These are phyloP conservation scores for Nothophytophthora sp. DNA, from an alignment of 352 stramenopile genomes.

Conservation along the genomic window DNA sequence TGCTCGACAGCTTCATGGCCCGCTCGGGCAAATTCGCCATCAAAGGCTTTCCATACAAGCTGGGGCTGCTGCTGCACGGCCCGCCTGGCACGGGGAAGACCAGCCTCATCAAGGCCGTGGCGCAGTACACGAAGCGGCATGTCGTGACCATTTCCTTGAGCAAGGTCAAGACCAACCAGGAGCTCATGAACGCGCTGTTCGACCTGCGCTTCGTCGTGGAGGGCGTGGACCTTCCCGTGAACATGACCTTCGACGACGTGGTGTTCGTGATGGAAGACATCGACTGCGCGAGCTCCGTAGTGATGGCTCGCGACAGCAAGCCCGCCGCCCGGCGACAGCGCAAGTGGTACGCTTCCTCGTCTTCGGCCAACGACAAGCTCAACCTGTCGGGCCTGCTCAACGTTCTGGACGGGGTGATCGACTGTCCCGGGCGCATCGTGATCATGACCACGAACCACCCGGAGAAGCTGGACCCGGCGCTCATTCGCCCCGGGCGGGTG, in stretches of 20 bases:
- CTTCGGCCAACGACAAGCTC: conserved; percentile 51
- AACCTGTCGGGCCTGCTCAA: conserved; percentile 89
- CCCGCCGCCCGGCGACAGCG: conserved; percentile 5
- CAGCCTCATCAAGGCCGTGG: conserved; percentile 88
- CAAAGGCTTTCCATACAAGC: conserved; percentile 89
- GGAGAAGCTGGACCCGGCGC: conserved; percentile 83
- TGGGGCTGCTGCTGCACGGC: conserved; percentile 85
- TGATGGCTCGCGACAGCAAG: conserved; percentile 45
- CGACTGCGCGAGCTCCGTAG: conserved; percentile 76
- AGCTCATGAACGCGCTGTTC: conserved; percentile 83
- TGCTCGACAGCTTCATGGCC: conserved; percentile 74
- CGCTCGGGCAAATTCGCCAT: conserved; percentile 85
- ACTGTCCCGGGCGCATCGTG: conserved; percentile 72
- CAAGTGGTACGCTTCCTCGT: conserved; percentile 11
- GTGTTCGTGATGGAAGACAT: conserved; percentile 92
- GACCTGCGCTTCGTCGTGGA: conserved; percentile 62
- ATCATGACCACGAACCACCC: conserved; percentile 90
- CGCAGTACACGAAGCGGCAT: conserved; percentile 76
- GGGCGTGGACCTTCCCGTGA: conserved; percentile 62
- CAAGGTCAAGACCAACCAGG: conserved; percentile 84
- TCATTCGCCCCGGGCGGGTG: conserved; percentile 89
- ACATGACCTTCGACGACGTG: conserved; percentile 78
- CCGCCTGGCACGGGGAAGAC: conserved; percentile 91
- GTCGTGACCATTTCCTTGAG: conserved; percentile 74
- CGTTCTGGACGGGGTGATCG: conserved; percentile 89